Percentiles rank a stretch among this genome's conserved stretches.
Conservation (phyloP, 208 protist species). For the Blastocrithidia nonstop region DNA sequence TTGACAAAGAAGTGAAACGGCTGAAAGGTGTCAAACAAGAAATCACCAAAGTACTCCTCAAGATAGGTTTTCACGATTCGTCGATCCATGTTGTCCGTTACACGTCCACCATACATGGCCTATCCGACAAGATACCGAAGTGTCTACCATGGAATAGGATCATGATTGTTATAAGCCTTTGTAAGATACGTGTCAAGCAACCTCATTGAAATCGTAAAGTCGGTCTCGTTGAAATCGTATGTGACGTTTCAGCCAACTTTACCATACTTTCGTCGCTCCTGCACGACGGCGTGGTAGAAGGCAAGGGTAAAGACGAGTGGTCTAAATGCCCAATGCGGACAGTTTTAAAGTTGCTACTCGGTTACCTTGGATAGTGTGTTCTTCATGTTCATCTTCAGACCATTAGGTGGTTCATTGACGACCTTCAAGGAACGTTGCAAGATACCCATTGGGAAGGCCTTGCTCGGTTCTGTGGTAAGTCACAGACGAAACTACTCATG, state of each 20-base stretch:
- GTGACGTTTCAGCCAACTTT: conserved; percentile 98
- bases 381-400: conserved; percentile 98
- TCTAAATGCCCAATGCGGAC: conserved; percentile 91
- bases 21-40: conserved; percentile 98
- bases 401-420: conserved; percentile 98
- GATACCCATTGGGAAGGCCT: conserved; percentile 96
- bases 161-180: conserved; percentile 89
- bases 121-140: conserved; percentile 98
- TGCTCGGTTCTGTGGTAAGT: conserved; percentile 97
- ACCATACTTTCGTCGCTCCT: conserved; percentile 96
- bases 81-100: conserved; percentile 96
- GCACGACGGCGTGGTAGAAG: conserved; percentile 98
- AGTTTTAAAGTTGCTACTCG: conserved; percentile 89
- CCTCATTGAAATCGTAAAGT: conserved; percentile 95
- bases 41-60: conserved; percentile 99
- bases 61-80: conserved; percentile 97
- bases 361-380: conserved; percentile 93
- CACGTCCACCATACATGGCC: conserved; percentile 98
- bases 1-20: conserved; percentile 95
- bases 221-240: conserved; percentile 99
- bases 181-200: conserved; percentile 95
- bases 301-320: conserved; percentile 96
- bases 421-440: conserved; percentile 95
- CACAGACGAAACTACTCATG: conserved; percentile 97
- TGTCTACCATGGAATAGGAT: conserved; percentile 96